Percentiles rank a stretch among this genome's conserved stretches.
Conservation (phyloP, 176 grass and related monocot genomes). For the Oryza rufipogon region DNA sequence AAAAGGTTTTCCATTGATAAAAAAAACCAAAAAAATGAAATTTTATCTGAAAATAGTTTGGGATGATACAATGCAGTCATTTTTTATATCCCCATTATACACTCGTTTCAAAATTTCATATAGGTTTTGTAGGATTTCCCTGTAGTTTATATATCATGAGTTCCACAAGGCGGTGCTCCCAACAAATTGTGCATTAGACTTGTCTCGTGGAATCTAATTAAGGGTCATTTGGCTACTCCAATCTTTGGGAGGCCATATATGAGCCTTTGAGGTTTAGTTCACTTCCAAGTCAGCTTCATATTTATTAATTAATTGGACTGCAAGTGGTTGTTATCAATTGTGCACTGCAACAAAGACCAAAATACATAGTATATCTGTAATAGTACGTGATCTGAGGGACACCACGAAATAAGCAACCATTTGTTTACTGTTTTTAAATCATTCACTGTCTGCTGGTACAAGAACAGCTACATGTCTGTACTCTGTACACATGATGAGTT, state of each 20-base stretch:
- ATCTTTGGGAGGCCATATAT: background rate
- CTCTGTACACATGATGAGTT: background rate
- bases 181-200: background rate
- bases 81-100: too few relatives aligned
- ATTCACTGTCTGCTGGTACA: slow-evolving; percentile 33
- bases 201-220: background rate
- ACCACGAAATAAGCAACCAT: background rate
- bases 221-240: background rate
- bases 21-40: background rate
- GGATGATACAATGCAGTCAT: too few relatives aligned
- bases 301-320: background rate
- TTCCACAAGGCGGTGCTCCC: background rate
- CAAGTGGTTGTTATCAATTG: background rate
- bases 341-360: background rate
- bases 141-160: background rate
- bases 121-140: background rate
- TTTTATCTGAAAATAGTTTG: background rate
- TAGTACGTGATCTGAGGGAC: background rate
- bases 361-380: background rate
- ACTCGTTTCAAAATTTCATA: background rate
- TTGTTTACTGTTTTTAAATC: background rate
- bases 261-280: background rate
- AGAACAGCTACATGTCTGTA: slow-evolving; percentile 6
- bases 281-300: background rate
- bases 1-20: background rate